Conservation (phyloP, 192 early-diverging fungal species). For the Umbelopsis ramanniana region DNA sequence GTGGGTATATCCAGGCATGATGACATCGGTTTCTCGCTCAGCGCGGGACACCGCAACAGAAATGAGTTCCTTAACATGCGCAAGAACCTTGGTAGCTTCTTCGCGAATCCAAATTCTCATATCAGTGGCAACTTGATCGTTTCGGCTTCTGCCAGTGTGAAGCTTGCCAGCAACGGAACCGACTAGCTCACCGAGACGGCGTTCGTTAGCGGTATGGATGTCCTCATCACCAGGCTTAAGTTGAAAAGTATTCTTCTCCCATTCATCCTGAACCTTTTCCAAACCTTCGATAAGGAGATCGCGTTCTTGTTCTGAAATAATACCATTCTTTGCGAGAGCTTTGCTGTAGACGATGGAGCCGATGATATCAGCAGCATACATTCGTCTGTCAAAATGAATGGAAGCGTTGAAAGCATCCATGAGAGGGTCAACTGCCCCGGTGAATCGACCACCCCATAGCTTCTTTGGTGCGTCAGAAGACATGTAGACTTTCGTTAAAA, state of each 20-base stretch:
- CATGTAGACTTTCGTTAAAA: not conserved
- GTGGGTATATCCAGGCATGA: slow-evolving; percentile 99
- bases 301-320: slow-evolving; percentile 80
- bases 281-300: slow-evolving; percentile 77
- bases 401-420: slow-evolving; percentile 98
- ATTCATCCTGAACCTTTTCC: slow-evolving; percentile 76
- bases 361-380: slow-evolving; percentile 87
- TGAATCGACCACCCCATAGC: slow-evolving; percentile 89
- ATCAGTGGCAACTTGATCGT: slow-evolving; percentile 99
- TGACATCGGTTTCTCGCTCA: slow-evolving; percentile 85
- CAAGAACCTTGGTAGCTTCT: slow-evolving; percentile 67
- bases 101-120: slow-evolving; percentile 94
- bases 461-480: slow-evolving; percentile 35
- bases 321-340: slow-evolving; percentile 70
- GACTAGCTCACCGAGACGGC: slow-evolving; percentile 90
- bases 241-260: slow-evolving; percentile 75
- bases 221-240: slow-evolving; percentile 88
- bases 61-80: slow-evolving; percentile 78
- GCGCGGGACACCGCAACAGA: slow-evolving; percentile 77
- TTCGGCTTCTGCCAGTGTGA: slow-evolving; percentile 94
- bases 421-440: slow-evolving; percentile 89
- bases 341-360: slow-evolving; percentile 92
- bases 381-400: slow-evolving; percentile 90
- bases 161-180: slow-evolving; percentile 94
- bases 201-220: slow-evolving; percentile 99